Percentiles rank a stretch among this genome's conserved stretches.
Conservation (phyloP, 2,329 filamentous ascomycete genomes). For the Helotiales sp. region DNA sequence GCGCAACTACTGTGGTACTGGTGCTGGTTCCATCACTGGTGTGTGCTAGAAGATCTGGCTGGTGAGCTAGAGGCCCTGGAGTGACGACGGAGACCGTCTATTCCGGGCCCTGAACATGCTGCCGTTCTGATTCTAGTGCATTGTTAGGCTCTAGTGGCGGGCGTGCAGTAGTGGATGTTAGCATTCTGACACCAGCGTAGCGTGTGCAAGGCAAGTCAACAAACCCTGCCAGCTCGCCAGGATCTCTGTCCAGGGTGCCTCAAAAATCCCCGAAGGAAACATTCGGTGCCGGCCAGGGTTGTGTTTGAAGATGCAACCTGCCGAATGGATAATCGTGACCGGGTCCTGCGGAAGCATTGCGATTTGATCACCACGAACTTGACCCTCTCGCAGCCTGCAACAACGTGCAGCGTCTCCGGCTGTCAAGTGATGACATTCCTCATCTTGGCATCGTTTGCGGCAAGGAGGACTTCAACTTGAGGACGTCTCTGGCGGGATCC, state of each 20-base stretch:
- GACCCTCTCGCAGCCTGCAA: not conserved
- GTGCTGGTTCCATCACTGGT: no score
- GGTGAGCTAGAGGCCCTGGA: not conserved
- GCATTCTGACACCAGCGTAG: not conserved
- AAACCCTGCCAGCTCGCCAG: not conserved
- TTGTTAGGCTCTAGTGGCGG: no score
- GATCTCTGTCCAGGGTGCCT: not conserved
- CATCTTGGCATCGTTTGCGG: not conserved
- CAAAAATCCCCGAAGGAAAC: conserved; percentile 29
- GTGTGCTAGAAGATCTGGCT: no score
- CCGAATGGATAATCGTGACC: conserved; percentile 15
- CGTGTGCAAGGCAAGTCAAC: not conserved
- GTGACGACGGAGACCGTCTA: not conserved
- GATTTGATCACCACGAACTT: conserved; percentile 18
- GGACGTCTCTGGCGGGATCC: not conserved
- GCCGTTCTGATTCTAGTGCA: no score
- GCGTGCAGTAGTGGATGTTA: not conserved
- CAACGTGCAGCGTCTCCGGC: not conserved
- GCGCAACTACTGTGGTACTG: no score
- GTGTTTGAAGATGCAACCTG: conserved; percentile 24
- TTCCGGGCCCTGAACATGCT: not conserved
- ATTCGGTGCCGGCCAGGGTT: conserved; percentile 26
- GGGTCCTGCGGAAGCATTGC: conserved; percentile 20
- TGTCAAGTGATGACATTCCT: not conserved
- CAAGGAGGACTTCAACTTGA: not conserved